Conservation (phyloP, 306 rosid genomes). For the Herpetospermum pedunculosum region DNA sequence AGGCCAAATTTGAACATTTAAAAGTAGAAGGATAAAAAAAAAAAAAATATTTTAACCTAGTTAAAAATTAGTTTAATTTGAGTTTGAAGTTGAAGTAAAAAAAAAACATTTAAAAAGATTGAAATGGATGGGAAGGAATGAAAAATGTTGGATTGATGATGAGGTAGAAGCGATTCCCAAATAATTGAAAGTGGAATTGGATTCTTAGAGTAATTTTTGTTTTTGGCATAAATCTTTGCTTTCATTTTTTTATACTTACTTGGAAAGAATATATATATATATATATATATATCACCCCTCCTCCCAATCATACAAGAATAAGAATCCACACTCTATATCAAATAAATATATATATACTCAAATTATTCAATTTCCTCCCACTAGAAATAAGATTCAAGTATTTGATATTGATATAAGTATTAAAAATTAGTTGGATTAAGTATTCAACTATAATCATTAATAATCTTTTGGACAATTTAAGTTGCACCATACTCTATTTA, state of each 20-base stretch:
- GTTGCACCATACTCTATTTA: background rate
- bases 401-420: background rate
- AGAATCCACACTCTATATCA: background rate
- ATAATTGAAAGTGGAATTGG: background rate
- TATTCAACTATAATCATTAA: background rate
- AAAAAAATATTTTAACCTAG: no score
- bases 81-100: no score
- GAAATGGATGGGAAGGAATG: background rate
- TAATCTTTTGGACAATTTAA: background rate
- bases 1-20: no score
- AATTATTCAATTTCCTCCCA: background rate
- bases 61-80: no score
- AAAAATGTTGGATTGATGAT: background rate
- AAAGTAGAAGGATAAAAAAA: no score
- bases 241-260: background rate
- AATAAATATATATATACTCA: background rate
- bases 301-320: background rate
- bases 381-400: background rate
- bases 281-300: background rate
- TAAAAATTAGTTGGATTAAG: background rate
- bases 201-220: background rate
- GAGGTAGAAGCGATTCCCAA: background rate
- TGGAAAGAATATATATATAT: background rate
- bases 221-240: background rate
- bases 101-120: background rate